Conservation (phyloP, 495 filamentous ascomycete species). For the Cercophora sp. region DNA sequence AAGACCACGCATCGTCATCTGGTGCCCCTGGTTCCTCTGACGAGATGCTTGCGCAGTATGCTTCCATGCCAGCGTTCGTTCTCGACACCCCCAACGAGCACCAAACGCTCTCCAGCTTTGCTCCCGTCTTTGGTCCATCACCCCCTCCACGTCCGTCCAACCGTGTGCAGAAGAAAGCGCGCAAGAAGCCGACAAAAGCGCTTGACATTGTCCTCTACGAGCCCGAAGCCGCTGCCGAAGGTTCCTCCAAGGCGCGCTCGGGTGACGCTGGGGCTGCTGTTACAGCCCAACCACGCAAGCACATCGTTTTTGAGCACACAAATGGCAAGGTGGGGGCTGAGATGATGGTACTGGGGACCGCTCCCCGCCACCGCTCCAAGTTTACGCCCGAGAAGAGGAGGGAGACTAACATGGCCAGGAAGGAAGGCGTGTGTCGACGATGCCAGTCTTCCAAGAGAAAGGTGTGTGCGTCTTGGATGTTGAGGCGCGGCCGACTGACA, state of each 20-base stretch:
- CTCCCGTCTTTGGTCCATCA: no score
- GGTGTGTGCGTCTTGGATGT: constrained; percentile 6
- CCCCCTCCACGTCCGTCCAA: no score
- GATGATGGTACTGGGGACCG: no score
- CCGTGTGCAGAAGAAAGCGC: no score
- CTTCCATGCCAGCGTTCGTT: no score
- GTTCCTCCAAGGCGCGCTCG: constrained; percentile 15
- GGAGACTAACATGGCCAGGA: constrained; percentile 20
- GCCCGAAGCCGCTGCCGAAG: constrained; percentile 3
- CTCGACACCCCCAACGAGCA: no score
- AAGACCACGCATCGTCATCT: no score
- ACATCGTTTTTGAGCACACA: constrained; percentile 7
- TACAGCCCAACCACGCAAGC: constrained; percentile 12
- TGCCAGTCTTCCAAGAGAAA: constrained; percentile 28
- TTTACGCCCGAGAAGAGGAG: constrained; percentile 19
- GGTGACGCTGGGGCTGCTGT: not conserved
- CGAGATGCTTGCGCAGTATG: no score
- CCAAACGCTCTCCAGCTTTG: no score
- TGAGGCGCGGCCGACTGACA: not conserved
- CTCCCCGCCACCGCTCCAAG: not conserved
- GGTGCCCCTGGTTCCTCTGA: no score
- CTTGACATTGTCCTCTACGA: constrained; percentile 20
- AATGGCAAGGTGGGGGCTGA: constrained; percentile 19
- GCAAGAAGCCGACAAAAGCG: no score
- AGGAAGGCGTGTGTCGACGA: constrained; percentile 23